Base-by-base conservation (phyloP, 345 rosid genomes). In the Pugionium cornutum region DNA sequence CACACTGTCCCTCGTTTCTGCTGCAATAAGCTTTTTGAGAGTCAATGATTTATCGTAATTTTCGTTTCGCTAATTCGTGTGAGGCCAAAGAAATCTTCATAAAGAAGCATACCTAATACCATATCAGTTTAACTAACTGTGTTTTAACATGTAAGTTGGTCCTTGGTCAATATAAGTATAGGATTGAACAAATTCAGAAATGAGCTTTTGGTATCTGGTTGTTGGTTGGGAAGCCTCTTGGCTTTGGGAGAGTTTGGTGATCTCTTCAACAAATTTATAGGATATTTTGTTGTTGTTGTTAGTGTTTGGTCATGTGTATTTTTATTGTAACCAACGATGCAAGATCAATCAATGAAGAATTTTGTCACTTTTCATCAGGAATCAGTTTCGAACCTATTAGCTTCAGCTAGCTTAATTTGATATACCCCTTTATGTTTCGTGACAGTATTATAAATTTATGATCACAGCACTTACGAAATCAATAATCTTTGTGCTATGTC, bases 361-460 rank as follows among this genome's bases (percentile, higher is more conserved):
- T 9, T 10, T 34, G 10, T 47, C 5, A 29, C 3, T 48, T 7
- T 47, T 46, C 46, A 36, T 58, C 10, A 40, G 11, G 18, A 37
- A 57, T 48, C 9, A 48, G 35, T 11, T 49, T 6, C 3, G 2
- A 33, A 5, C 46, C 5, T 51, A n/a, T 51, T 53, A 61, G 39
- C 61, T 44, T 60, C 26, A 48, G 36, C 55, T 47, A 29, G 46
- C 49, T 58, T 29, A 27, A 10, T 58, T 57, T 72, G 40, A 33
- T 33, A 29, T 28, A 25, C 45, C 33, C 4, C 11, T 32, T 29
- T 11, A 26, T 58, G 8, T 35, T 43, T 47, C 53, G 8, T 18
- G 18, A 18, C 18, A 18, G 18, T 18, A 18, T 18, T 18, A 18
- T 18, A 18, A 18, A 18, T 18, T 18, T 18, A 18, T 18, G 18